These are phyloP conservation scores for Gentiana dahurica DNA, from an alignment of 257 asterid genomes.

Conservation along the genomic window DNA sequence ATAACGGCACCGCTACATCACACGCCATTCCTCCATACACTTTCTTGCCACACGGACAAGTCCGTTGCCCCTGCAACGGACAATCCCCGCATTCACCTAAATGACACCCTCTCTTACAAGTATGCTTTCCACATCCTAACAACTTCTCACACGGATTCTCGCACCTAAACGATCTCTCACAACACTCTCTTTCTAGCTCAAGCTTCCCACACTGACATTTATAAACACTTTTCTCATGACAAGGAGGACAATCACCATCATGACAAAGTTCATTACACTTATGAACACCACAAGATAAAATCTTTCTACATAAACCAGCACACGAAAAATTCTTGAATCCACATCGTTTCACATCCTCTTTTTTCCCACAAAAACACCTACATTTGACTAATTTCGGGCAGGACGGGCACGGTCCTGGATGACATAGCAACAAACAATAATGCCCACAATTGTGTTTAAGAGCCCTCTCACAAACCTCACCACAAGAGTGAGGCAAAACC, in stretches of 20 bases:
- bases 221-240: slow-evolving; percentile 43
- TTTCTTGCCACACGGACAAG: slow-evolving; percentile 90
- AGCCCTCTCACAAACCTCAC: slow-evolving; percentile 68
- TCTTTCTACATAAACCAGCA: slow-evolving; percentile 37
- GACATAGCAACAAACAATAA: slow-evolving; percentile 63
- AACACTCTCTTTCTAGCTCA: slow-evolving; percentile 58
- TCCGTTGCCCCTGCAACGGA: slow-evolving; percentile 73
- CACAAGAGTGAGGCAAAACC: slow-evolving; percentile 93
- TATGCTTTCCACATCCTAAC: slow-evolving; percentile 75
- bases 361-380: slow-evolving; percentile 63
- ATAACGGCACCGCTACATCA: slow-evolving; percentile 55
- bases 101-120: slow-evolving; percentile 74
- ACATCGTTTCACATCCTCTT: slow-evolving; percentile 72
- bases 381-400: slow-evolving; percentile 72
- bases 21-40: slow-evolving; percentile 72
- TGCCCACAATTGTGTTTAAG: slow-evolving; percentile 77
- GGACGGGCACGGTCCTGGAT: slow-evolving; percentile 92
- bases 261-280: slow-evolving; percentile 67
- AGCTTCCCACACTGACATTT: slow-evolving; percentile 70
- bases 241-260: slow-evolving; percentile 59
- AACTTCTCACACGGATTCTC: slow-evolving; percentile 49
- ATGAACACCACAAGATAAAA: slow-evolving; percentile 57
- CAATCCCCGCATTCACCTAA: slow-evolving; percentile 75
- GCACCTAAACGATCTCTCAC: slow-evolving; percentile 64
- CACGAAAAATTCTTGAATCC: slow-evolving; percentile 83